These are phyloP conservation scores for Raffaelea arxii DNA, from an alignment of 2,329 filamentous ascomycete species.

Conservation along the genomic window DNA sequence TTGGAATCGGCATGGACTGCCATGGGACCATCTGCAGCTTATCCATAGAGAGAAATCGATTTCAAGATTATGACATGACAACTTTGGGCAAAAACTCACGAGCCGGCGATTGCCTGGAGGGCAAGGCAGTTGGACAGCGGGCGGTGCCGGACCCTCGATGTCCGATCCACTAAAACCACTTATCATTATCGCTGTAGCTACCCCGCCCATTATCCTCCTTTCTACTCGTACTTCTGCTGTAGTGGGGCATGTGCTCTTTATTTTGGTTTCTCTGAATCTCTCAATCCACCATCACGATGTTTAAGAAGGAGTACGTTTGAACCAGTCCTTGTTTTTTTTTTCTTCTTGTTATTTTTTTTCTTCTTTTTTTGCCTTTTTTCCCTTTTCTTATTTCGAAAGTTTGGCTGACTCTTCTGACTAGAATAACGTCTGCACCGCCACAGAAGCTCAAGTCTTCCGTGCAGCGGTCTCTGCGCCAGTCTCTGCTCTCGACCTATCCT, in stretches of 20 bases:
- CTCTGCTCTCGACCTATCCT: constrained; percentile 77
- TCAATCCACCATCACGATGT: constrained; percentile 49
- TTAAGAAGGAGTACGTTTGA: constrained; percentile 75
- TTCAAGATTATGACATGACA: no score
- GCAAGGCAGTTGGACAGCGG: no score
- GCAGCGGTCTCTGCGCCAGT: constrained; percentile 75
- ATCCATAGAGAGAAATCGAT: no score
- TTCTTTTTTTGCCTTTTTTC: neutral
- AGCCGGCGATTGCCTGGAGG: no score
- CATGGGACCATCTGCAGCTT: no score
- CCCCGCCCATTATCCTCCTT: neutral
- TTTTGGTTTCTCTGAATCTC: neutral
- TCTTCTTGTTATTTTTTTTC: neutral
- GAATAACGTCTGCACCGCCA: constrained; percentile 68
- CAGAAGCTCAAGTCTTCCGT: constrained; percentile 97
- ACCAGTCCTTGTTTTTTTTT: neutral
- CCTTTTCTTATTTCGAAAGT: neutral
- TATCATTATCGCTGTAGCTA: neutral
- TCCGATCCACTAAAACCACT: neutral
- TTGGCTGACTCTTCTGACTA: constrained; percentile 22
- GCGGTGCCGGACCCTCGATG: neutral
- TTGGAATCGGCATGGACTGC: no score
- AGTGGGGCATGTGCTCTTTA: neutral
- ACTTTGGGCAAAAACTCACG: no score
- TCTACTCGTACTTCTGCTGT: neutral